Conservation (phyloP, 495 filamentous ascomycete species). For the Diplogelasinospora grovesii region DNA sequence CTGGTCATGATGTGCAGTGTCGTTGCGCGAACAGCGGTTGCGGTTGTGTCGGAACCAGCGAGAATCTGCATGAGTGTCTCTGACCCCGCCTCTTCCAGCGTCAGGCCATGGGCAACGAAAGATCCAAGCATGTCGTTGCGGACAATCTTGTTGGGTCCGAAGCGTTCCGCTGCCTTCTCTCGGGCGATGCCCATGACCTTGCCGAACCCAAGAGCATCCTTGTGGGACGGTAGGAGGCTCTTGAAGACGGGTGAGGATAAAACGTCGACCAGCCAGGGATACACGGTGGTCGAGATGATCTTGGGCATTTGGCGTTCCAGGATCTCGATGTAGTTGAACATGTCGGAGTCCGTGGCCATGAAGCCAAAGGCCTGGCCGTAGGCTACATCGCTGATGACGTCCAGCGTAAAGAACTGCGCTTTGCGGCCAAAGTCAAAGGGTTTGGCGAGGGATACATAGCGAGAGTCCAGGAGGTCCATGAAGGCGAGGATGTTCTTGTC, state of each 20-base stretch:
- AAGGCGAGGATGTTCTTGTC: conserved; percentile 39
- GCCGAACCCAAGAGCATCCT: conserved; percentile 46
- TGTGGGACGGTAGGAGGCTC: conserved; percentile 48
- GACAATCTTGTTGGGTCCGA: conserved; percentile 12
- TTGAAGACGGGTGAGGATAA: conserved; percentile 49
- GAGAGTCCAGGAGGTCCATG: conserved; percentile 30
- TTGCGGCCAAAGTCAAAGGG: conserved; percentile 47
- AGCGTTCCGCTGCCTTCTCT: conserved; percentile 30
- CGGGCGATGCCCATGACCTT: conserved; percentile 43
- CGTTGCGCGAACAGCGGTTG: conserved; percentile 50
- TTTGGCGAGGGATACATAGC: conserved; percentile 41
- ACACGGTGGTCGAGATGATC: conserved; percentile 45
- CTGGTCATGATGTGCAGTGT: conserved; percentile 48
- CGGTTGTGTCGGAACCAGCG: conserved; percentile 54
- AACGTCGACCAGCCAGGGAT: conserved; percentile 50
- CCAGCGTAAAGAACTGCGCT: conserved; percentile 50
- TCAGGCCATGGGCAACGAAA: conserved; percentile 39
- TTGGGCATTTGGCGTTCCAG: conserved; percentile 44
- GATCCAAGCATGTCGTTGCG: conserved; percentile 36
- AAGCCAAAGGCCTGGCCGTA: conserved; percentile 60
- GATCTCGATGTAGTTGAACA: conserved; percentile 47
- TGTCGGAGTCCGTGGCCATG: conserved; percentile 49
- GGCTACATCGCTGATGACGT: conserved; percentile 57
- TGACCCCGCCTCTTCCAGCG: conserved; percentile 31
- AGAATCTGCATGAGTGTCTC: conserved; percentile 32